These are phyloP conservation scores for Corylus avellana DNA, from an alignment of 306 rosid genomes.

Conservation along the genomic window DNA sequence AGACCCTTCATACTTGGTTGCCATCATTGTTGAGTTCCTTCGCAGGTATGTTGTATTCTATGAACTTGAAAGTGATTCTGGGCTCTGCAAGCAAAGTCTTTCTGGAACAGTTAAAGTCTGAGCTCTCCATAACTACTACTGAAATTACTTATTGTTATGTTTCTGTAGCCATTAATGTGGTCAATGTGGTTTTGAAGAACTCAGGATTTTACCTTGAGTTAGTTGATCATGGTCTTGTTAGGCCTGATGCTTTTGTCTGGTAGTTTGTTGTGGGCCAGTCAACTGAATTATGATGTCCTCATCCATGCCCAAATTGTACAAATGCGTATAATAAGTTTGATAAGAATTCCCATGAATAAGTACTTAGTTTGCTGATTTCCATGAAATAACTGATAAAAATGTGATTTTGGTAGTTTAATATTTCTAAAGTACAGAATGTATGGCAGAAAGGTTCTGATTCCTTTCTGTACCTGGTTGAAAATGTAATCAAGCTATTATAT, in stretches of 20 bases:
- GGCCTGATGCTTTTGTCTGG: neutral
- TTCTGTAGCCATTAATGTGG: neutral
- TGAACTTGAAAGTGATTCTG: slow-evolving; percentile 15
- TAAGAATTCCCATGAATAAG: neutral
- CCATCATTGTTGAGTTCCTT: slow-evolving; percentile 81
- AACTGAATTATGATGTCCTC: neutral
- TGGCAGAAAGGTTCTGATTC: neutral
- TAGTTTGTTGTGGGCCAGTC: neutral
- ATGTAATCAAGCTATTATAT: neutral
- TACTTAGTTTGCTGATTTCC: neutral
- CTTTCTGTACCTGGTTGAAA: neutral
- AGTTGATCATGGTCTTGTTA: neutral
- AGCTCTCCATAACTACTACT: neutral
- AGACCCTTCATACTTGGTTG: slow-evolving; percentile 87
- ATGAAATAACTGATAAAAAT: neutral
- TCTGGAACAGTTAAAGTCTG: neutral
- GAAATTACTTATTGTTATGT: neutral
- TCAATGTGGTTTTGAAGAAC: neutral
- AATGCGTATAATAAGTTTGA: neutral
- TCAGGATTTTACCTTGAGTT: neutral
- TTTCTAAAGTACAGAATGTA: slow-evolving; percentile 10
- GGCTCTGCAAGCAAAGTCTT: slow-evolving; percentile 15
- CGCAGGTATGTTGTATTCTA: slow-evolving; percentile 55
- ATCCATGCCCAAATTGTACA: neutral
- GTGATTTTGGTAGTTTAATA: neutral